A percentile compares a stretch with the other conserved stretches of the same genome.
phyloP scores from a whole-genome alignment of 2,329 filamentous ascomycete genomes.

The Ascochyta clinopodiicola region DNA sequence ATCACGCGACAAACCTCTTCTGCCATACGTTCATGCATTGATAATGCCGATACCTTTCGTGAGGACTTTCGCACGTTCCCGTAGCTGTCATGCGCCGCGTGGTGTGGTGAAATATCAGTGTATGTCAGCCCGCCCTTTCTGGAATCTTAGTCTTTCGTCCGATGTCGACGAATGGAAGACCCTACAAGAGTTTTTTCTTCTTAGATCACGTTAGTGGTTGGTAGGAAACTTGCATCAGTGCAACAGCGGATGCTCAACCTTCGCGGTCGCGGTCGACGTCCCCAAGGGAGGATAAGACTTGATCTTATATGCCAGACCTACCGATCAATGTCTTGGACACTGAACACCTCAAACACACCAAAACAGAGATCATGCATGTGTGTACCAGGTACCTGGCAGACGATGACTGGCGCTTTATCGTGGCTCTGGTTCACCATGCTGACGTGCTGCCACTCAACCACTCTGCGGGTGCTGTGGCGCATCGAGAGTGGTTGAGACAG shows the following conservation, averaged over 20 bases:
- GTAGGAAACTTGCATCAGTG: constrained; percentile 20
- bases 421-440: constrained; percentile 4
- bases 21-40: constrained; percentile 5
- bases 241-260: constrained; percentile 7
- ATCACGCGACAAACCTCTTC: constrained; percentile 9
- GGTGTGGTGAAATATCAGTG: constrained; percentile 3
- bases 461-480: constrained; percentile 2
- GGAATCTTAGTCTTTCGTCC: neutral
- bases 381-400: constrained; percentile 17
- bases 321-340: constrained; percentile 14
- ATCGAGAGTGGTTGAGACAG: constrained; percentile 11
- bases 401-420: constrained; percentile 3
- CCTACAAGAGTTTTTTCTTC: neutral
- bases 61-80: constrained; percentile 5
- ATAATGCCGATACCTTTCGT: neutral
- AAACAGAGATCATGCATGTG: constrained; percentile 4
- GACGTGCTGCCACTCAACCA: constrained; percentile 7
- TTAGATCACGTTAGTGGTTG: neutral
- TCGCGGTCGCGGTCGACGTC: neutral
- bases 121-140: neutral
- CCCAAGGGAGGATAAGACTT: constrained; percentile 20
- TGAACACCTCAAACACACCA: neutral
- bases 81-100: constrained; percentile 9
- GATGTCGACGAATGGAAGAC: neutral
- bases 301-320: neutral